These are phyloP conservation scores for Stephania yunnanensis DNA, from an alignment of 164 flowering plant genomes.

Conservation along the genomic window DNA sequence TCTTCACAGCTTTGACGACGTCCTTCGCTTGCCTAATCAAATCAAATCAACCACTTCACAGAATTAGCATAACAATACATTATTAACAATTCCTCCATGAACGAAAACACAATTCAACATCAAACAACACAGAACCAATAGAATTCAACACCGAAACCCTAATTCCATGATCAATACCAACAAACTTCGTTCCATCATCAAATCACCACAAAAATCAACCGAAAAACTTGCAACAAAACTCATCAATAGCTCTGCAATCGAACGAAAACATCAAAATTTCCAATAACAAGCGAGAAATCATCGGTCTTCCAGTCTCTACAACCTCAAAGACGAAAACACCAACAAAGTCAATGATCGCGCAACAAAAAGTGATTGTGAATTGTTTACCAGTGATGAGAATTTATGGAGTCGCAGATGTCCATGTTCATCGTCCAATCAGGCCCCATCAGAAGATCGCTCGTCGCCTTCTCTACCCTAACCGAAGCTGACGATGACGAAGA, in stretches of 20 bases:
- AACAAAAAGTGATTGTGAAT: not conserved
- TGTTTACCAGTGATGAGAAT: slow-evolving; percentile 62
- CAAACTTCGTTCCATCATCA: not conserved
- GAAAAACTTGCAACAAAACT: not conserved
- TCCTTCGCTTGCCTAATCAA: slow-evolving; percentile 81
- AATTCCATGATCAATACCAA: not conserved
- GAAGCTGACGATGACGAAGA: slow-evolving; percentile 44
- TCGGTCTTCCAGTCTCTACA: not conserved
- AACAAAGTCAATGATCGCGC: not conserved
- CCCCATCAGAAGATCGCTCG: slow-evolving; percentile 83
- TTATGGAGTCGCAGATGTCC: slow-evolving; percentile 83
- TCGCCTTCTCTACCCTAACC: slow-evolving; percentile 83
- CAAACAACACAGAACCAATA: not conserved
- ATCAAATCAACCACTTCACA: not conserved
- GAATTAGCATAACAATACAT: not conserved
- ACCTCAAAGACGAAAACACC: not conserved
- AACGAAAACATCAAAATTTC: not conserved
- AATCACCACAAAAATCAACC: not conserved
- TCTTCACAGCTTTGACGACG: slow-evolving; percentile 81
- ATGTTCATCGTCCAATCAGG: slow-evolving; percentile 99
- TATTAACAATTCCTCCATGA: not conserved
- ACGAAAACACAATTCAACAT: not conserved
- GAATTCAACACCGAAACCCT: not conserved
- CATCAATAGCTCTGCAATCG: not conserved
- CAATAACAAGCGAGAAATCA: not conserved